phyloP scores from a whole-genome alignment of 2,329 filamentous ascomycete species.

The Neonectria faginata region DNA sequence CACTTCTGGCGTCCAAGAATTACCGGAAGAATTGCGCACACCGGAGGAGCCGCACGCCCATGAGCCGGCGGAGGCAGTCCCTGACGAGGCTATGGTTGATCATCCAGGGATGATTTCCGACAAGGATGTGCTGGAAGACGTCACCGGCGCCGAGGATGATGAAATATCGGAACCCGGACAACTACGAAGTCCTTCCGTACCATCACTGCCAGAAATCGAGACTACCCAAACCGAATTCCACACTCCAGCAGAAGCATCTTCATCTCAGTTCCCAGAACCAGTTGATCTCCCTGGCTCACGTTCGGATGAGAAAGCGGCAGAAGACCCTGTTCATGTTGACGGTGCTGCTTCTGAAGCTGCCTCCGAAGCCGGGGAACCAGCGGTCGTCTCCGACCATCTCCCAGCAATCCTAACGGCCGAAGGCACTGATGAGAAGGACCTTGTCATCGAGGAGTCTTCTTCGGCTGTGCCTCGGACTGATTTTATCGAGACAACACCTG shows the following conservation, averaged over 20 bases:
- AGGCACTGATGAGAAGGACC: not conserved
- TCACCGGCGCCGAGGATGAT: not conserved
- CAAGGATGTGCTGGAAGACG: not conserved
- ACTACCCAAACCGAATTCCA: constrained; percentile 10
- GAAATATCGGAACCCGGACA: not conserved
- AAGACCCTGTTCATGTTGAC: not conserved
- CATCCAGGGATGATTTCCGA: not conserved
- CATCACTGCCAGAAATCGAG: constrained; percentile 16
- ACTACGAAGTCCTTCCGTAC: constrained; percentile 9
- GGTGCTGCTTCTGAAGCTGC: not conserved
- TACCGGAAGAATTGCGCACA: not conserved
- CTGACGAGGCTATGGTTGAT: not conserved
- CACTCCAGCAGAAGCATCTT: constrained; percentile 13
- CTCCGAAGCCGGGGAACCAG: not conserved
- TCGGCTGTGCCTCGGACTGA: not conserved
- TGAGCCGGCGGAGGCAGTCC: not conserved
- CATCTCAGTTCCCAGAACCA: constrained; percentile 13
- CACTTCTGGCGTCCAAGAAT: not conserved
- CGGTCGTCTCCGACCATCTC: not conserved
- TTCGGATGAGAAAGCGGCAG: not conserved
- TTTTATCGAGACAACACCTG: not conserved
- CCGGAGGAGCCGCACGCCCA: not conserved
- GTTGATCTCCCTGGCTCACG: not conserved
- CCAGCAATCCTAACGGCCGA: not conserved
- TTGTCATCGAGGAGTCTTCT: not conserved